Base-by-base conservation (phyloP, 1,139 yeast species). In the Zhuliangozyma blackwelliae region DNA sequence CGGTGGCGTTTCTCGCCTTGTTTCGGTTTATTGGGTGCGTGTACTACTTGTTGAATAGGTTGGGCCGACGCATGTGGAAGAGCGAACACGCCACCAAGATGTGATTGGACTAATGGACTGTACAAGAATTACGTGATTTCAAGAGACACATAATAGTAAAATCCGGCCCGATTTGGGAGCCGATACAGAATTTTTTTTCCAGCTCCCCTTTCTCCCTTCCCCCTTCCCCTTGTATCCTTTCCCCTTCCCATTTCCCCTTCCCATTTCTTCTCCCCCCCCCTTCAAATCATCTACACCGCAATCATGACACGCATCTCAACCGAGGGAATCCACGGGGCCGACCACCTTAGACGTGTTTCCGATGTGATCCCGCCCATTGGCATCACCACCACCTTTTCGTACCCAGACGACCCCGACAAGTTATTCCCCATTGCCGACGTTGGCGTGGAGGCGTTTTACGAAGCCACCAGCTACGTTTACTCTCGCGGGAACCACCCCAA, bases 281-380 rank as follows among this genome's bases (percentile, higher is more conserved):
- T 16, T 16, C 4, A n/a, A n/a, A n/a, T n/a, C n/a, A n/a, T n/a
- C n/a, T n/a, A n/a, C 16, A 16, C 4, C 16, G 16, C 16, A 25
- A 25, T 8, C 23, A 69, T 72, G 76, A 40, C 68, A 1, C 75
- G 75, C 2, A 46, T 78, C 25, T 55, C 78, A 6, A 80, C 88
- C 4, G 54, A 55, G 10, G 54, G 77, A 8, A 71, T 85, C 36
- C 94, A 85, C 50, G 82, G 76, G 0, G 90, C 82, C 40, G 83
- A 81, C 49, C 52, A 50, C 31, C 48, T 62, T 22, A 57, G 63
- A 30, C 50, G 72, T 25, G 72, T 65, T 2, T 40, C 65, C 3
- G 92, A 83, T 49, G 85, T 83, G 10, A 78, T 82, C 0, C 81
- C 95, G 5, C 95, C 97, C 19, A 80, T 90, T 40, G 86, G 84